These are phyloP conservation scores for Stachybotrys echinatus DNA, from an alignment of 2,329 filamentous ascomycete genomes.

Conservation along the genomic window DNA sequence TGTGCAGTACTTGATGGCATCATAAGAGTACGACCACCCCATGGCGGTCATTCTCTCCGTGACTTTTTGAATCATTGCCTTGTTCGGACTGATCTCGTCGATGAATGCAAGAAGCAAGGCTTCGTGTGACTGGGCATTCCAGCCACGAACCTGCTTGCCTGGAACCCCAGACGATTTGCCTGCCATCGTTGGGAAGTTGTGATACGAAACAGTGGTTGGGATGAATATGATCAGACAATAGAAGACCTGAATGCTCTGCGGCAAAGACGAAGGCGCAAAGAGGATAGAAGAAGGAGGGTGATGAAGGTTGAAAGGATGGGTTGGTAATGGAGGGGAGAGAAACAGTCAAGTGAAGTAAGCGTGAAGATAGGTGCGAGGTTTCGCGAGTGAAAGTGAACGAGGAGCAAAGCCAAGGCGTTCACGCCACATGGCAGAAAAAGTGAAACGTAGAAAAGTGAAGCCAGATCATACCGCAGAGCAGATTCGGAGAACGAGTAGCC, in stretches of 20 bases:
- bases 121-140: constrained; percentile 32
- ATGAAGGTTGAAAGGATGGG: background rate
- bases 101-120: constrained; percentile 32
- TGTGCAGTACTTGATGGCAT: constrained; percentile 32
- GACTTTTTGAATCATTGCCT: constrained; percentile 24
- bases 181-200: constrained; percentile 9
- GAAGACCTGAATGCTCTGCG: constrained; percentile 1
- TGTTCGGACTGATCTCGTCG: constrained; percentile 27
- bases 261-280: background rate
- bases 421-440: too few species aligned
- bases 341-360: background rate
- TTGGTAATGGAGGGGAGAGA: background rate
- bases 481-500: constrained; percentile 34
- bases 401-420: background rate
- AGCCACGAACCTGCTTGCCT: constrained; percentile 20
- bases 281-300: constrained; percentile 2
- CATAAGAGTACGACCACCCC: constrained; percentile 32
- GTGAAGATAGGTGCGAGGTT: background rate
- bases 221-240: background rate
- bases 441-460: background rate
- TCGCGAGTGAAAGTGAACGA: constrained; percentile 3
- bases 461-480: constrained; percentile 32
- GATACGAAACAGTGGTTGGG: background rate
- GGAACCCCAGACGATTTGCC: too few species aligned
- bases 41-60: constrained; percentile 21